Evolutionary conservation across 2,329 filamentous ascomycete species (phyloP).

Genomic region (Annulohypoxylon truncatum): DNA sequence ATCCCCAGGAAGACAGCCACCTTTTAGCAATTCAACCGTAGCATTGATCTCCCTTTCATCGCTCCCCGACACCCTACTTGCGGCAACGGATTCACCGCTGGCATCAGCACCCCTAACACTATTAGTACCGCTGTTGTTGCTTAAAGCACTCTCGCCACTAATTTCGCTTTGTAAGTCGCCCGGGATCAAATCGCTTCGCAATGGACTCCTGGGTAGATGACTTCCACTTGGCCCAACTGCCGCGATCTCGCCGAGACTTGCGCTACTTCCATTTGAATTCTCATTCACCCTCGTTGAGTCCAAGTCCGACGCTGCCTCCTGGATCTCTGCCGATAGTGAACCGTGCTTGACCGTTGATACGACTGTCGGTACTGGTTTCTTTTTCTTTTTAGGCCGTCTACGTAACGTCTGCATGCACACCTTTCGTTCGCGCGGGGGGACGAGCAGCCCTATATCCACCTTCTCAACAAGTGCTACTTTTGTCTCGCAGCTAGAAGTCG

Average conservation of each 20-base stretch:
- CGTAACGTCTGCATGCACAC: conserved; percentile 90
- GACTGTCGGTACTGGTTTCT: conserved; percentile 60
- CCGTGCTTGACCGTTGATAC: conserved; percentile 49
- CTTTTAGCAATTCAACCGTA: conserved; percentile 82
- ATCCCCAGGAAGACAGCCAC: conserved; percentile 88
- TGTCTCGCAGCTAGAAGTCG: conserved; percentile 81
- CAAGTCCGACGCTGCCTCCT: conserved; percentile 53
- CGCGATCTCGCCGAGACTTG: conserved; percentile 54
- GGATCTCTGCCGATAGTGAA: conserved; percentile 56
- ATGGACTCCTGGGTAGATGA: conserved; percentile 55
- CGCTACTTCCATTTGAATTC: conserved; percentile 56
- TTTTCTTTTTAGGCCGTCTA: conserved; percentile 74
- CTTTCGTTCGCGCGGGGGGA: conserved; percentile 79
- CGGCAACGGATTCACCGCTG: conserved; percentile 61
- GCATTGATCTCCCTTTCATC: conserved; percentile 85
- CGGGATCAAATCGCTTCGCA: conserved; percentile 49
- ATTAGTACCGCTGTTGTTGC: conserved; percentile 72
- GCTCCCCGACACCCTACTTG: conserved; percentile 63
- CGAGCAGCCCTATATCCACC: conserved; percentile 83
- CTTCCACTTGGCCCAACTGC: conserved; percentile 49
- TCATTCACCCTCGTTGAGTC: conserved; percentile 54
- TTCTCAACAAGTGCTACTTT: conserved; percentile 84
- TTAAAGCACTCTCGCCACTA: conserved; percentile 76
- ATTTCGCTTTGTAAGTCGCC: conserved; percentile 74
- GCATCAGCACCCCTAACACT: conserved; percentile 59